Evolutionary conservation across 2,329 filamentous ascomycete species (phyloP), one percentile per base, ranked within the genome.

Genomic region (Stachybotrys elegans): DNA sequence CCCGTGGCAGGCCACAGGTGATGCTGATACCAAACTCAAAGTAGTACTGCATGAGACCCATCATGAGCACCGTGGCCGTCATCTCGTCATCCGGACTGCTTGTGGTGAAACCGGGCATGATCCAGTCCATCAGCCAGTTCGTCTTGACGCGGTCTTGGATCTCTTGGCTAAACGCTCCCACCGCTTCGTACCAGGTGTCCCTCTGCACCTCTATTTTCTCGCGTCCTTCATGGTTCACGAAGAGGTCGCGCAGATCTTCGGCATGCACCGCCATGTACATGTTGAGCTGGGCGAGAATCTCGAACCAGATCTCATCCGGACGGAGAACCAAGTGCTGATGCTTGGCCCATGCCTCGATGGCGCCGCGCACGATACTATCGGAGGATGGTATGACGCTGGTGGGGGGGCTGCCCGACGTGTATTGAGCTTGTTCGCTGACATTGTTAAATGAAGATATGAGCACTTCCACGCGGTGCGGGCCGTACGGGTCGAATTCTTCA

Each of bases 291-390:
- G 64, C 62, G 4, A 79, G 60, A 42, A 79, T 72, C 40, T 75
- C 68, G 49, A 78, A 71, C 76, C 76, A 79, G 22, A 79, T 58
- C 42, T 78, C 75, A 29, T 79, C 75, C 0, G 76, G 75, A 1
- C 75, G 67, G 13, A 79, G 57, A 1, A 66, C 61, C 2, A 79
- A 60, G 50, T 75, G 67, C 45, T 75, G 68, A 44, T 77, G 73
- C 40, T 69, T 56, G 22, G 65, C 71, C 66, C 76, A 77, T 1
- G 73, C 73, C 23, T 70, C 61, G 34, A 75, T 58, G 4, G 67
- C 67, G 14, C 68, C 65, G 16, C 68, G 61, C 17, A 76, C 61
- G 48, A 77, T 65, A 21, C 70, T 68, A 45, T 55, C 60, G 0
- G 62, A 66, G 1, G 60, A 64, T 2, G 62, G 52, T 20, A 54